Base-by-base conservation (phyloP, 495 filamentous ascomycete genomes). In the Podospora pseudoanserina region DNA sequence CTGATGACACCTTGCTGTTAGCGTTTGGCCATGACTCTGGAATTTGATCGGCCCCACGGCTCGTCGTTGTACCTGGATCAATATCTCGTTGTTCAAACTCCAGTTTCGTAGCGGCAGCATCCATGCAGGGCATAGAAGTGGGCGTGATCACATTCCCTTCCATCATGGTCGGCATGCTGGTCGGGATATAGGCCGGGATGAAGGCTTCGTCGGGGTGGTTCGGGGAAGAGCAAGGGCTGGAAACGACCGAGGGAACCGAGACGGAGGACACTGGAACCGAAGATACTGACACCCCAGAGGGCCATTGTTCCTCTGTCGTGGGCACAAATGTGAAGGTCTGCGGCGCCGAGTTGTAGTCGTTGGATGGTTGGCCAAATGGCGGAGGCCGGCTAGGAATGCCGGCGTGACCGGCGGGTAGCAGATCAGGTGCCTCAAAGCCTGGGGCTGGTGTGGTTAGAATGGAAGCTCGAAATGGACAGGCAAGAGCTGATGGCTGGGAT, bases 221-320 rank as follows among this genome's bases (percentile, higher is more conserved):
- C 20, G 79, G 73, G 4, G 80, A 80, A 0, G 81, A 80, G 0
- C 77, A 72, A 2, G 82, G 80, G 60, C 81, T 83, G 2, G 82
- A 82, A 5, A 72, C 80, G 9, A 75, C 76, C 34, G 80, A 81
- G 18, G 73, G 67, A 0, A 73, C 69, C 5, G 70, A 72, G n/a
- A 79, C 72, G 7, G 59, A 28, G 19, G 59, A 32, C 23, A 61
- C 27, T 18, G 59, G 26, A 18, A 63, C 32, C 3, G 28, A 27
- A 61, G 59, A 58, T 26, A 58, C 59, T 18, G 59, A 20, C 9
- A 19, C 15, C 70, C 66, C 23, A 73, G 20, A 23, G 75, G 70
- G 68, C 79, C 79, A 81, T 15, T 74, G 57, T 11, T 79, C 79
- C 61, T 79, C 77, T 1, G 75, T 67, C 4, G 79, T 73, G n/a